These are phyloP conservation scores for Agrocybe pediades DNA, from an alignment of 768 basidiomycete species.

Conservation along the genomic window DNA sequence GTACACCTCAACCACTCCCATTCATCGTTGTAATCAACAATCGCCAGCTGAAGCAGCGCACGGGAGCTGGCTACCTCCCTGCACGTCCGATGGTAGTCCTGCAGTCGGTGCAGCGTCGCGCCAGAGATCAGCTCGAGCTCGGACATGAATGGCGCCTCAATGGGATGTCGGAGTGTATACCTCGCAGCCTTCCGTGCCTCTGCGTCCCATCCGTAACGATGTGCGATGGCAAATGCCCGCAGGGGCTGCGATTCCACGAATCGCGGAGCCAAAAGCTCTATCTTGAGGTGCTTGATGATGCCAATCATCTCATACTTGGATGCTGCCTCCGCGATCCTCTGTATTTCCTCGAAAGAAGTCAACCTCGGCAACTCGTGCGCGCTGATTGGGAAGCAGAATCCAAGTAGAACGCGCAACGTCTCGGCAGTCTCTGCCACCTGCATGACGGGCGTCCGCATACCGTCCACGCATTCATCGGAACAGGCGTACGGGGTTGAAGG, in stretches of 20 bases:
- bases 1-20: constrained; percentile 35
- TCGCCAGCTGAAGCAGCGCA: constrained; percentile 26
- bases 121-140: constrained; percentile 45
- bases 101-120: constrained; percentile 40
- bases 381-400: constrained; percentile 51
- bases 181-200: constrained; percentile 35
- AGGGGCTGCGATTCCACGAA: constrained; percentile 39
- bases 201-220: constrained; percentile 35
- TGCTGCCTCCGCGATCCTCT: constrained; percentile 44
- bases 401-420: constrained; percentile 42
- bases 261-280: constrained; percentile 30
- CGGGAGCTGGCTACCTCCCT: constrained; percentile 34
- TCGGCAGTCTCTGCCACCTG: constrained; percentile 47
- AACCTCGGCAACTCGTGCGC: constrained; percentile 29
- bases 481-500: constrained; percentile 29
- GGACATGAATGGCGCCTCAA: constrained; percentile 25
- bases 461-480: constrained; percentile 21
- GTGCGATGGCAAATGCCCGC: constrained; percentile 46
- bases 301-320: constrained; percentile 54
- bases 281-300: constrained; percentile 33
- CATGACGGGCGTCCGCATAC: constrained; percentile 42
- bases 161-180: constrained; percentile 33
- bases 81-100: constrained; percentile 42
- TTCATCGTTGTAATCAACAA: constrained; percentile 27
- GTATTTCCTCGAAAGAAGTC: constrained; percentile 41